These are phyloP conservation scores for Magnaporthiopsis rhizophila DNA, from an alignment of 2,329 filamentous ascomycete genomes.

Conservation along the genomic window DNA sequence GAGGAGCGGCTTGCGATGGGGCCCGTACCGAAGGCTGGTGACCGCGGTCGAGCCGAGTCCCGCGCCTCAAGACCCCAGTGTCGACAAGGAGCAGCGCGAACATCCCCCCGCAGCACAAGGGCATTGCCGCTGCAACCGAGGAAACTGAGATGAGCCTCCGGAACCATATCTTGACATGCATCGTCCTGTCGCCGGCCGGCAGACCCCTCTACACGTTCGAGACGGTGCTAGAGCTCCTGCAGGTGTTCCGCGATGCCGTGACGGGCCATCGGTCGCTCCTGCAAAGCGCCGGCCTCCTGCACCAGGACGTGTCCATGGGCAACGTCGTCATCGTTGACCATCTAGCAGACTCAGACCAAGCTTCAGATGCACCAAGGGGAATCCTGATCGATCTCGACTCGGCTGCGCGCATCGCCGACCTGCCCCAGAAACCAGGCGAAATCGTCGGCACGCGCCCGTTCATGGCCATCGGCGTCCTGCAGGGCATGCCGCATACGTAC, in stretches of 20 bases:
- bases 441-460: not conserved
- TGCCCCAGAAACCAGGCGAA: constrained; percentile 3
- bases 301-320: constrained; percentile 27
- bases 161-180: not conserved
- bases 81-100: not conserved
- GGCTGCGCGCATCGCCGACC: constrained; percentile 23
- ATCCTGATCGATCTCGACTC: constrained; percentile 28
- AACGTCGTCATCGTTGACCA: constrained; percentile 27
- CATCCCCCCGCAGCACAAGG: not conserved
- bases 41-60: not conserved
- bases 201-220: constrained; percentile 19
- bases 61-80: not conserved
- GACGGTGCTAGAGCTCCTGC: constrained; percentile 24
- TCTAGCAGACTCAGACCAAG: too few species aligned
- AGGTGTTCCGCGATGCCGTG: constrained; percentile 25
- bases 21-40: constrained; percentile 14
- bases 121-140: not conserved
- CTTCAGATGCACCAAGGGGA: constrained; percentile 14
- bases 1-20: constrained; percentile 17
- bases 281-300: constrained; percentile 23
- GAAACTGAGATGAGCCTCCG: not conserved
- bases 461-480: constrained; percentile 7
- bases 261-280: constrained; percentile 28
- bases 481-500: constrained; percentile 19
- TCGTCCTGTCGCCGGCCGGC: constrained; percentile 10